Base-by-base conservation (phyloP, 192 early-diverging fungal species). In the Coemansia asiatica region DNA sequence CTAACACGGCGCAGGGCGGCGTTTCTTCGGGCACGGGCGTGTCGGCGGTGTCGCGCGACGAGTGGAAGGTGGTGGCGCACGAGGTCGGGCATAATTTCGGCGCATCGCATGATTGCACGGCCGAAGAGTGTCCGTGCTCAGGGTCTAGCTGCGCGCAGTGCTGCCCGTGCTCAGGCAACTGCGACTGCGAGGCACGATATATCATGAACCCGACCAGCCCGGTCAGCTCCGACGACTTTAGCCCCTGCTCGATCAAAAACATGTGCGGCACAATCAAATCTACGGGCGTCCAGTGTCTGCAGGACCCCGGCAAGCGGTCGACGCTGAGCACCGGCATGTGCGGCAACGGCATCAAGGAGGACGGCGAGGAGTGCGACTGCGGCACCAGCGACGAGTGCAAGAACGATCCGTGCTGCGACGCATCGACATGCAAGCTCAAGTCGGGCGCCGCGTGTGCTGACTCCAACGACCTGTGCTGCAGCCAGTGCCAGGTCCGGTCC, bases 51-150 rank as follows among this genome's bases (percentile, higher is more conserved):
- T 87, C 85, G 18, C 84, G 87, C n/a, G 88, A 88, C 60, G 92
- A 94, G 72, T 98, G 94, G 94, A 93, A 93, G 79, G 90, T 95
- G 4, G 89, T 96, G 10, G 95, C 95, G 25, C 96, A 98, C 69
- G 96, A 96, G 76, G 87, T 96, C 70, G 94, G 94, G 22, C 94
- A 96, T 66, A 87, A 87, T 40, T 91, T 91, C 76, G 94, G 94
- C 38, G 94, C 94, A 1, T 84, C 84, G 56, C 94, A 98, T 69
- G 96, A 98, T 70, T 98, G 96, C 66, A 90, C 86, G 2, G 40
- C 69, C 21, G 54, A 69, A 18, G 81, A 84, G n/a, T 95, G 93
- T 49, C 85, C 87, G 13, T 85, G 83, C 54, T 66, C 69, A 9
- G 80, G 73, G 7, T 65, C 63, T 21, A 47, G 46, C 10, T 80